These are phyloP conservation scores for Chaetomiaceae sp. DNA, from an alignment of 2,329 filamentous ascomycete species.

Conservation along the genomic window DNA sequence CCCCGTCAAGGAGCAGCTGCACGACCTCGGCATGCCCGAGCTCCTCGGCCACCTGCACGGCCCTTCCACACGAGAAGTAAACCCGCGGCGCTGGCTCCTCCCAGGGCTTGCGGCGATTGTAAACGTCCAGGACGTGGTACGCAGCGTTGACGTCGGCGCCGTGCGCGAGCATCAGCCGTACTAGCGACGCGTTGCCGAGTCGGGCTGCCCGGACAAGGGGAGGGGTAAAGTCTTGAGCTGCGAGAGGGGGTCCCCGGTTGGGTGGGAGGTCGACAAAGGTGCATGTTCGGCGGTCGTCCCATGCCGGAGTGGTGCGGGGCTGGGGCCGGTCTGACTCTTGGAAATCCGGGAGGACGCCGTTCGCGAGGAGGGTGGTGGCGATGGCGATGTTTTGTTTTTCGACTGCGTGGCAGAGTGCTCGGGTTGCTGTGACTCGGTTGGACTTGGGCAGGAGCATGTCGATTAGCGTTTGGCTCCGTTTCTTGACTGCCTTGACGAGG, in stretches of 20 bases:
- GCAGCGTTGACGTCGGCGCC: not conserved
- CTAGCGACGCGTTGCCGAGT: not conserved
- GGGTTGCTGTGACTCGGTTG: not conserved
- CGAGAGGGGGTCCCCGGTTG: not conserved
- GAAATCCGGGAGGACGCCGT: not conserved
- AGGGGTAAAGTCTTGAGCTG: not conserved
- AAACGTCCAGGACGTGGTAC: not conserved
- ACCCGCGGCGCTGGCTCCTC: not conserved
- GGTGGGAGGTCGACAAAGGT: not conserved
- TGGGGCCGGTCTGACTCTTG: not conserved
- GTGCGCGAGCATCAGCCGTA: not conserved
- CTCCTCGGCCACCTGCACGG: not conserved
- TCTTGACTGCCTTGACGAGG: not conserved
- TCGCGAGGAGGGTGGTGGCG: not conserved
- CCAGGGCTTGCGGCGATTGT: not conserved
- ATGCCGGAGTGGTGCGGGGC: not conserved
- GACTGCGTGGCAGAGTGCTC: not conserved
- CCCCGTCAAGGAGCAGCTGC: not conserved
- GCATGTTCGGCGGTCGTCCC: no score
- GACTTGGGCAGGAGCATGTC: not conserved
- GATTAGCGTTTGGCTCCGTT: not conserved
- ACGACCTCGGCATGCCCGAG: not conserved
- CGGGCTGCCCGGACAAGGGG: not conserved
- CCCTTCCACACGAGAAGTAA: not conserved
- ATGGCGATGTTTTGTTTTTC: not conserved